Evolutionary conservation across 2,329 filamentous ascomycete genomes (phyloP).

Genomic region (Sclerotinia sclerotiorum): DNA sequence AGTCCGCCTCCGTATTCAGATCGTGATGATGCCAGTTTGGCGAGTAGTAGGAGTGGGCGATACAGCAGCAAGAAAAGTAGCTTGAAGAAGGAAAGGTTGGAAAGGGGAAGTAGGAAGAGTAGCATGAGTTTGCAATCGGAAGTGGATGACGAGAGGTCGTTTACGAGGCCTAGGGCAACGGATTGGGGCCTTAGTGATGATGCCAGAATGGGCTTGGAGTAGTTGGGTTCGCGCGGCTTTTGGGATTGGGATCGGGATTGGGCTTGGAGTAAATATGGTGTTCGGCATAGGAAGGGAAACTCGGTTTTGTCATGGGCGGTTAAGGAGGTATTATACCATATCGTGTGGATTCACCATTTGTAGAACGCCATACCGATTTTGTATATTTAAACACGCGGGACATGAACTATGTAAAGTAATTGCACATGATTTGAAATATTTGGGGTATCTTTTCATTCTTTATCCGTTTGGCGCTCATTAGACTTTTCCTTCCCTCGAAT

Average conservation of each 20-base stretch:
- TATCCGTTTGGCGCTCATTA: constrained; percentile 5
- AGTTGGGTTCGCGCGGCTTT: constrained; percentile 2
- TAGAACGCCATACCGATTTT: neutral
- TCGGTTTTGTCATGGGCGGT: neutral
- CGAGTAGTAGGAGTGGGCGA: constrained; percentile 26
- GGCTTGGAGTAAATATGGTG: constrained; percentile 8
- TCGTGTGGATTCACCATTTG: neutral
- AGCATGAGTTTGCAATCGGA: constrained; percentile 30
- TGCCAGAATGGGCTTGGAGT: constrained; percentile 79
- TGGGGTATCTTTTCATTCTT: neutral
- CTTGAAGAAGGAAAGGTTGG: constrained; percentile 31
- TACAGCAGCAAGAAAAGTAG: constrained; percentile 29
- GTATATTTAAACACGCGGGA: neutral
- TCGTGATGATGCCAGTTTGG: constrained; percentile 28
- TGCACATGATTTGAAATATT: neutral
- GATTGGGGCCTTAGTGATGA: constrained; percentile 84
- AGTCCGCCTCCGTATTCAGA: constrained; percentile 27
- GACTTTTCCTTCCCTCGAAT: neutral
- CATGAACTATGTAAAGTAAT: neutral
- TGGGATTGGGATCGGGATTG: constrained; percentile 6
- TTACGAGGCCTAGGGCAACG: constrained; percentile 52
- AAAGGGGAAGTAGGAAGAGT: constrained; percentile 27
- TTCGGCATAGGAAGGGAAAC: neutral
- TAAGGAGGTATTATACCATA: constrained; percentile 3
- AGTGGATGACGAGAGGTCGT: constrained; percentile 51